Evolutionary conservation across 139 green algal genomes (phyloP).

Genomic region (Micromonas commoda): DNA sequence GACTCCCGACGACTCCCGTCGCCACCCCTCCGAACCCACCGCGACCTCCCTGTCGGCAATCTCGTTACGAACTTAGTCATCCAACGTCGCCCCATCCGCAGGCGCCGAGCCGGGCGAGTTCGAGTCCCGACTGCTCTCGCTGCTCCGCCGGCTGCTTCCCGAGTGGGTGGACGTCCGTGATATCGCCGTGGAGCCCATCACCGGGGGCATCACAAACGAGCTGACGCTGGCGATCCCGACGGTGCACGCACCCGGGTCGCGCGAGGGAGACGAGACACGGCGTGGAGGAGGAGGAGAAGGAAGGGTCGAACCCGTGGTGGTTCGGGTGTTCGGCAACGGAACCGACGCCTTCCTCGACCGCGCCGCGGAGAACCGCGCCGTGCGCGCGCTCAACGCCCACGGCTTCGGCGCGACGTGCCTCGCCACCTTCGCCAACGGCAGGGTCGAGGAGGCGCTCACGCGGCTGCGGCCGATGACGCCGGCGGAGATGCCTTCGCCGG

Average conservation of each 20-base stretch:
- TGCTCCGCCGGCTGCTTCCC: not conserved
- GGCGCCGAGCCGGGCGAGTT: not conserved
- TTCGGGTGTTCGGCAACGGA: conserved; percentile 83
- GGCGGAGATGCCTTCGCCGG: conserved; percentile 6
- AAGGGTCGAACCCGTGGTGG: conserved; percentile 46
- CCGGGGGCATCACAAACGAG: conserved; percentile 82
- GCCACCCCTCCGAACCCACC: too few species aligned
- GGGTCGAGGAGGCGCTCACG: conserved; percentile 49
- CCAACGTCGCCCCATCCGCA: too few species aligned
- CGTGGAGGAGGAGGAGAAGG: too few species aligned
- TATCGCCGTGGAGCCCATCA: conserved; percentile 46
- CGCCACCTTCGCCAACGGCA: conserved; percentile 28
- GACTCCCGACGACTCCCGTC: too few species aligned
- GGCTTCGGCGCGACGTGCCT: conserved; percentile 71
- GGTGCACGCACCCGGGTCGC: not conserved
- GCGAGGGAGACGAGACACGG: not conserved
- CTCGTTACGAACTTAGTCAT: too few species aligned
- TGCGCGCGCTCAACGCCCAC: conserved; percentile 51
- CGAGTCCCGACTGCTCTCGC: not conserved
- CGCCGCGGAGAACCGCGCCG: conserved; percentile 47
- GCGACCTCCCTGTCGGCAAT: too few species aligned
- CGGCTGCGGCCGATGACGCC: conserved; percentile 53
- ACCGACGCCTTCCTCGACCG: conserved; percentile 83
- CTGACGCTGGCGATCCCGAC: not conserved
- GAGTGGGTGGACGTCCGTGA: not conserved